These are phyloP conservation scores for Penicillium sp. DNA, from an alignment of 2,329 filamentous ascomycete species.

Conservation along the genomic window DNA sequence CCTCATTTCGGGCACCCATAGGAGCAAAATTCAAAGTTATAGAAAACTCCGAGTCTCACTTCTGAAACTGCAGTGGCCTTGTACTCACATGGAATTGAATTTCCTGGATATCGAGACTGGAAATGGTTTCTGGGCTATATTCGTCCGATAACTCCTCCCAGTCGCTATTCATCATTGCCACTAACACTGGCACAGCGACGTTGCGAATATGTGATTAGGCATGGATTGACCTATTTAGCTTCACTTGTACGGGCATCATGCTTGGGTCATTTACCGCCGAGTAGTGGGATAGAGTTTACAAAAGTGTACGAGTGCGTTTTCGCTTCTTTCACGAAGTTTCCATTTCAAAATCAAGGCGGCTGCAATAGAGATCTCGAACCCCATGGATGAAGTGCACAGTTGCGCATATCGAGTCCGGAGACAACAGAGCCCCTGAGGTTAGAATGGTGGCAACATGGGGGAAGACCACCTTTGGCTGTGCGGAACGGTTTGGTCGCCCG, in stretches of 20 bases:
- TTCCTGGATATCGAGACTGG: constrained; percentile 2
- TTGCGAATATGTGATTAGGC: constrained; percentile 12
- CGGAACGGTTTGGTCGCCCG: neutral
- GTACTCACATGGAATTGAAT: neutral
- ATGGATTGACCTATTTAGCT: constrained; percentile 12
- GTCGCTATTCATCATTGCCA: neutral
- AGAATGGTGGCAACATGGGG: neutral
- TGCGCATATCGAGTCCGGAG: neutral
- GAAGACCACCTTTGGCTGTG: constrained; percentile 10
- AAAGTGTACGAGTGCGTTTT: constrained; percentile 1
- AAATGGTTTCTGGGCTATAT: constrained; percentile 4
- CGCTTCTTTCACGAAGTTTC: no score
- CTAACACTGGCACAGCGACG: neutral
- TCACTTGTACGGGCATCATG: constrained; percentile 14
- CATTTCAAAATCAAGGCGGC: neutral
- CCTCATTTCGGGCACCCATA: constrained; percentile 1
- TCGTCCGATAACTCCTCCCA: neutral
- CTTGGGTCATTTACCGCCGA: neutral
- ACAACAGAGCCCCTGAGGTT: neutral
- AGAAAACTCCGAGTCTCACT: no score
- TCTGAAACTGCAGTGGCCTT: neutral
- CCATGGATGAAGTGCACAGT: constrained; percentile 7
- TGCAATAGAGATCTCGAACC: neutral
- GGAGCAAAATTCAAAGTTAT: neutral
- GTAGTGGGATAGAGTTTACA: neutral